Percentiles rank a stretch among this genome's conserved stretches.
Conservation (phyloP, 176 grass and related monocot species). For the Oryza rufipogon region DNA sequence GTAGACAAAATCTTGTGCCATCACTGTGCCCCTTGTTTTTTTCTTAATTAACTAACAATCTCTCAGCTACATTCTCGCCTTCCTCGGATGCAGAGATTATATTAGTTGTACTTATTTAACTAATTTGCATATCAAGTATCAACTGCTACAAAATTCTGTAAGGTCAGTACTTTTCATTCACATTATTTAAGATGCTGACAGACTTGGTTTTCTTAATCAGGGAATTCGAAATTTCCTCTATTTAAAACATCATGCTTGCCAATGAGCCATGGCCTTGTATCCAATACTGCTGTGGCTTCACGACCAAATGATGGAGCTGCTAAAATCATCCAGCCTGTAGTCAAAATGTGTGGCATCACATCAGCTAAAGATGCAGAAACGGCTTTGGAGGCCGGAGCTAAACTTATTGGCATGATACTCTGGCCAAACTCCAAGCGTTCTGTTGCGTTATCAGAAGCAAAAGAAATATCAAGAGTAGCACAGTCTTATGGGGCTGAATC, state of each 20-base stretch:
- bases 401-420: conserved; percentile 88
- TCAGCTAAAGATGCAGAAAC: conserved; percentile 84
- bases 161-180: not conserved
- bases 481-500: conserved; percentile 69
- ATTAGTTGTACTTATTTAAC: not conserved
- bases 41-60: not conserved
- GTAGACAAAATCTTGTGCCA: not conserved
- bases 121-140: not conserved
- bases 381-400: conserved; percentile 62
- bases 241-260: conserved; percentile 35
- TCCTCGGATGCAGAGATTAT: not conserved
- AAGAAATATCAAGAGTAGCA: conserved; percentile 74
- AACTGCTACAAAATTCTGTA: conserved; percentile 11
- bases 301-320: not conserved
- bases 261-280: conserved; percentile 22
- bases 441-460: conserved; percentile 57
- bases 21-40: not conserved
- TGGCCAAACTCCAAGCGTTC: conserved; percentile 83
- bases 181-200: not conserved
- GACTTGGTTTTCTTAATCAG: conserved; percentile 38
- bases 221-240: conserved; percentile 26
- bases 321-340: conserved; percentile 53
- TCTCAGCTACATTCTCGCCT: not conserved
- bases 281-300: conserved; percentile 20
- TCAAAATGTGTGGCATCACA: conserved; percentile 94